Percentiles rank a stretch among this genome's conserved stretches.
These are phyloP conservation scores for Cryptococcus depauperatus DNA, from an alignment of 1,284 basidiomycete genomes.

Conservation along the genomic window DNA sequence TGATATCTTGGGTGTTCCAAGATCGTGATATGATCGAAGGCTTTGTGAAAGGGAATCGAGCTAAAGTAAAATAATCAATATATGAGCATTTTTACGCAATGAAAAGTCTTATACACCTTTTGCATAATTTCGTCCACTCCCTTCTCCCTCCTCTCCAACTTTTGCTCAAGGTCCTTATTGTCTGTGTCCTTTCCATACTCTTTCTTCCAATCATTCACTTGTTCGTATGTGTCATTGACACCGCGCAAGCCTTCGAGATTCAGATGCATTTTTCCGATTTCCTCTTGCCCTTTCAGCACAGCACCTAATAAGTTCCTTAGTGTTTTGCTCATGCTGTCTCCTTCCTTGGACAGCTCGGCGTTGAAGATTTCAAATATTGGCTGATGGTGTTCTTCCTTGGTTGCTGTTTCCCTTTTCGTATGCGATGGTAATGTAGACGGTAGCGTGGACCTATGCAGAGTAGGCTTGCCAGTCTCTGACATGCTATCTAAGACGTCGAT, in stretches of 20 bases:
- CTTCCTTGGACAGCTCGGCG: slow-evolving; percentile 18
- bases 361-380: slow-evolving; percentile 33
- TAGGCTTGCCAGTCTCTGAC: not conserved
- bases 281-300: slow-evolving; percentile 26
- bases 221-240: slow-evolving; percentile 2
- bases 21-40: not conserved
- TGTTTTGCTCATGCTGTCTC: slow-evolving; percentile 18
- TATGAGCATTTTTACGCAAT: not conserved
- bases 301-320: slow-evolving; percentile 26
- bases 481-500: slow-evolving; percentile 8
- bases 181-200: slow-evolving; percentile 5
- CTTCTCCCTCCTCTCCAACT: slow-evolving; percentile 16
- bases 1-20: not conserved
- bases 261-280: slow-evolving; percentile 30
- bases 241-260: slow-evolving; percentile 19
- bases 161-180: slow-evolving; percentile 3
- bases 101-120: not conserved
- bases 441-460: no score
- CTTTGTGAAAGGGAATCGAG: not conserved
- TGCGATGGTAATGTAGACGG: slow-evolving; percentile 8
- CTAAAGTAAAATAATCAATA: not conserved
- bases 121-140: slow-evolving; percentile 26
- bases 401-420: not conserved
- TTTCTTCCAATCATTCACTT: not conserved
- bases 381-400: slow-evolving; percentile 4